Base-by-base conservation (phyloP, 768 basidiomycete species). In the Tricholoma terreum region DNA sequence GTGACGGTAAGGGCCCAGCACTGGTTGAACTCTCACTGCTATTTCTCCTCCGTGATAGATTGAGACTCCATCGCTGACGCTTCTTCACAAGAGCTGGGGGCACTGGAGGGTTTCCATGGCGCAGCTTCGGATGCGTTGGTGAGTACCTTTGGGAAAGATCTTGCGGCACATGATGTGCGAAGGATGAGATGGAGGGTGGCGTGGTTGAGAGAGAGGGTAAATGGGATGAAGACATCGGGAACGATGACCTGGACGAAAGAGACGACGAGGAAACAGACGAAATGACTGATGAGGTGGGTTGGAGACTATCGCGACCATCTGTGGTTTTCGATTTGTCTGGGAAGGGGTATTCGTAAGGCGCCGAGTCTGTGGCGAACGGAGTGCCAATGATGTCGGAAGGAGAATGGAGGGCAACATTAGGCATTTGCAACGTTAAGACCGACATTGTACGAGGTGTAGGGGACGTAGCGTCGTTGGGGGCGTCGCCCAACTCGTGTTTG, bases 261-360 rank as follows among this genome's bases (percentile, higher is more conserved):
- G 63, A 58, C n/a, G 50, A 51, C 1, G 63, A 56, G 17, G 55
- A 54, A 19, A 30, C 27, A 24, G 43, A 48, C 30, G 27, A 6
- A 48, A 3, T 30, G 9, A 61, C 46, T 34, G 55, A 48, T n/a
- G 49, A 50, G 2, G 56, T 33, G 8, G 57, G 50, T n/a, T 55
- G 36, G 10, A 34, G 10, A n/a, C 2, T 27, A 22, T 52, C 30
- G 43, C 56, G 33, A 49, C 48, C 45, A 17, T 33, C 48, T n/a
- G 50, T 40, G 22, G 59, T 24, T 24, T 50, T 21, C 7, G 53
- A 42, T 22, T 15, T 22, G 15, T 51, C 59, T 3, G 63, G 65
- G 58, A 74, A 72, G 7, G 74, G 73, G 57, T 72, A 73, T 45
- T 73, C 69, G 61, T 69, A 74, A 14, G 63, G 69, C 11, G 67